phyloP scores from a whole-genome alignment of 495 filamentous ascomycete genomes.

The Sphaerosporella brunnea region DNA sequence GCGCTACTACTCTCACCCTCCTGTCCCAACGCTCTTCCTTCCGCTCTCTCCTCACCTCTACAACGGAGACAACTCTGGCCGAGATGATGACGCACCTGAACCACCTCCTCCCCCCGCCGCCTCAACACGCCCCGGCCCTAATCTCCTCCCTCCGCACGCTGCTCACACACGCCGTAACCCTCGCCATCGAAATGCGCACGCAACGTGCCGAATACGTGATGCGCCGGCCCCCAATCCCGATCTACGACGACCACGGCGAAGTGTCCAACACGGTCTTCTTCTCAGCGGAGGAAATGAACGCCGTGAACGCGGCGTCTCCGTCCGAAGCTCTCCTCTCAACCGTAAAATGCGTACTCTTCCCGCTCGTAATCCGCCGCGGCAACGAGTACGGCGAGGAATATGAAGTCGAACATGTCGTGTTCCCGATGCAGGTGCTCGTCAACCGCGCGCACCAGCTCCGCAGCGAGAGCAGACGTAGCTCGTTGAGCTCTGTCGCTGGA shows the following conservation, averaged over 20 bases:
- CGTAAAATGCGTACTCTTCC: constrained; percentile 83
- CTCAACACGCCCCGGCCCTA: constrained; percentile 52
- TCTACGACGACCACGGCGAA: constrained; percentile 85
- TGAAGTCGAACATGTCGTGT: constrained; percentile 83
- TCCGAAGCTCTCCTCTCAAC: constrained; percentile 56
- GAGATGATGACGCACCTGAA: constrained; percentile 66
- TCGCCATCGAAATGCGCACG: constrained; percentile 90
- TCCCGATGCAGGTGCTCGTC: constrained; percentile 83
- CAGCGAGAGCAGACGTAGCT: constrained; percentile 9
- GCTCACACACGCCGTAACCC: constrained; percentile 59
- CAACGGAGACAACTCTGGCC: constrained; percentile 75
- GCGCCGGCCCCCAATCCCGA: constrained; percentile 85
- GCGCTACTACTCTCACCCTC: constrained; percentile 78
- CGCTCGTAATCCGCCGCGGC: constrained; percentile 83
- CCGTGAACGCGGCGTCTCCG: constrained; percentile 51
- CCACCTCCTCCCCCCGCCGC: constrained; percentile 64
- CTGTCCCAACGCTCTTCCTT: constrained; percentile 62
- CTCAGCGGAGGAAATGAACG: constrained; percentile 83
- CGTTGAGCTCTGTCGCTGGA: not conserved
- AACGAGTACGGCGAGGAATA: constrained; percentile 60
- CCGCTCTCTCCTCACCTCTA: constrained; percentile 52
- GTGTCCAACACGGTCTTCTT: constrained; percentile 65
- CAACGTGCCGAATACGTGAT: constrained; percentile 94
- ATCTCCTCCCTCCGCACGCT: constrained; percentile 67
- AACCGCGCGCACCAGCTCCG: constrained; percentile 21